Evolutionary conservation across 1,284 basidiomycete species (phyloP), one percentile per base, ranked within the genome.

Genomic region (Trichosporon coremiiforme): DNA sequence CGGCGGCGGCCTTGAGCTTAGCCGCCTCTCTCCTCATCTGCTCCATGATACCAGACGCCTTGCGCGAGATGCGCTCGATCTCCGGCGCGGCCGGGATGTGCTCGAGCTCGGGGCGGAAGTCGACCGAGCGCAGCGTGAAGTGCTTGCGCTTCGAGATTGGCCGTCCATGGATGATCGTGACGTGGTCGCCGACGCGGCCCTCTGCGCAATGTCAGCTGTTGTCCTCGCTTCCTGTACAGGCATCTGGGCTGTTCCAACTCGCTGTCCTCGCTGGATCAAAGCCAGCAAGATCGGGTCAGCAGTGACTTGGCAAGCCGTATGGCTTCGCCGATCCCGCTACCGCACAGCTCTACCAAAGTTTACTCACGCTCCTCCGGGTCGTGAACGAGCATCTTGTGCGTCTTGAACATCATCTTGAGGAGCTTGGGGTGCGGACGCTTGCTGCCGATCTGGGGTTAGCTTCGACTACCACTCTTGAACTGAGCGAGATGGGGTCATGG

Each of bases 301-400:
- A 12, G 33, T 33, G 8, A 33, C 33, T 33, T 3, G 33, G 33
- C n/a, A n/a, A n/a, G n/a, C n/a, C n/a, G n/a, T n/a, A n/a, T n/a
- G n/a, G n/a, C n/a, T n/a, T n/a, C n/a, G n/a, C n/a, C n/a, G n/a
- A n/a, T n/a, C n/a, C n/a, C n/a, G n/a, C n/a, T n/a, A n/a, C n/a
- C n/a, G n/a, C n/a, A n/a, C n/a, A n/a, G n/a, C n/a, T n/a, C n/a
- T n/a, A n/a, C n/a, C n/a, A n/a, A n/a, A n/a, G n/a, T n/a, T n/a
- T 12, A 76, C 79, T 71, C 69, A 81, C 79, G 55, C 66, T 79
- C 76, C 8, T 69, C 60, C 71, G 78, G 77, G 66, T 81, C 80
- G 66, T 81, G 80, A 6, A 79, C 79, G 55, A 80, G 73, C 55
- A 75, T 75, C 71, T 81, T 81, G 64, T 78, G 80, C 64, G 77